Percentiles rank a stretch among this genome's conserved stretches.
phyloP scores from a whole-genome alignment of 495 filamentous ascomycete species.

The Neurospora intermedia region DNA sequence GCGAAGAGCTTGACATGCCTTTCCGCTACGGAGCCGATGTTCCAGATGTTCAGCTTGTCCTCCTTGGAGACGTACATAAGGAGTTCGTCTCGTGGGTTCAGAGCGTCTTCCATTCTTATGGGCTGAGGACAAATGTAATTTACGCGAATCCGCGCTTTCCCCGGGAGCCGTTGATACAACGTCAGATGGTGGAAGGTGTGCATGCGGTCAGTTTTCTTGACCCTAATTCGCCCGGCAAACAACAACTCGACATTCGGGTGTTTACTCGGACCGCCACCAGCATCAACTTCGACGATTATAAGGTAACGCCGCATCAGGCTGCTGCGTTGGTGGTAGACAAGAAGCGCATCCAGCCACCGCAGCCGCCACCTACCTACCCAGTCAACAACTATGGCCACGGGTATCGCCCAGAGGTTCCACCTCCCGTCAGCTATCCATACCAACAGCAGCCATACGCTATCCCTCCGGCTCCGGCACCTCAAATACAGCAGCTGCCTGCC shows the following conservation, averaged over 20 bases:
- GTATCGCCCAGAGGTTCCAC: not conserved
- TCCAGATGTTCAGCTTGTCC: constrained; percentile 83
- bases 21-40: constrained; percentile 64
- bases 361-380: constrained; percentile 14
- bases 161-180: constrained; percentile 64
- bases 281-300: constrained; percentile 75
- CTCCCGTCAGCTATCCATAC: constrained; percentile 10
- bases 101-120: constrained; percentile 55
- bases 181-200: constrained; percentile 84
- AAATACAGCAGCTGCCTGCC: constrained; percentile 29
- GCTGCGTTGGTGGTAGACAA: constrained; percentile 71
- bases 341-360: constrained; percentile 40
- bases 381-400: not conserved
- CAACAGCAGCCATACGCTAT: constrained; percentile 22
- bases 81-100: constrained; percentile 79
- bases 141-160: constrained; percentile 67
- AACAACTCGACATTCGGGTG: constrained; percentile 67
- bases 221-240: constrained; percentile 50
- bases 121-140: constrained; percentile 64
- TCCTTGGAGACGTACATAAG: constrained; percentile 67
- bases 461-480: constrained; percentile 25
- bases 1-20: constrained; percentile 60
- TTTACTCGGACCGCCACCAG: constrained; percentile 68
- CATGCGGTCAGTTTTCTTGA: constrained; percentile 71
- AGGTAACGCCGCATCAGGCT: constrained; percentile 62